These are phyloP conservation scores for Russula vinacea DNA, from an alignment of 768 basidiomycete species.

Conservation along the genomic window DNA sequence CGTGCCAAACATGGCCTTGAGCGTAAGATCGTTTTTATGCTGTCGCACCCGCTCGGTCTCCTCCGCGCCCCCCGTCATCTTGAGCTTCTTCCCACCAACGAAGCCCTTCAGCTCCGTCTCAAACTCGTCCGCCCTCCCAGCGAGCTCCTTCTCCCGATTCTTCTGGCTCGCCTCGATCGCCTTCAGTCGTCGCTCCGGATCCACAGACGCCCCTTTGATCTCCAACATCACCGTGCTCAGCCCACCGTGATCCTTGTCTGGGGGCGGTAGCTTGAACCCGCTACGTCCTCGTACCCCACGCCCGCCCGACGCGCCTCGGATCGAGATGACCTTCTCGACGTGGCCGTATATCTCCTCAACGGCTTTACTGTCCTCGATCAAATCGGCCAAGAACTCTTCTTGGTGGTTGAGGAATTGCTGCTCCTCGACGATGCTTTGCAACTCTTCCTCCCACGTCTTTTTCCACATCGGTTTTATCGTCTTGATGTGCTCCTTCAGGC, in stretches of 20 bases:
- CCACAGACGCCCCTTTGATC: constrained; percentile 76
- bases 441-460: constrained; percentile 96
- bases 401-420: constrained; percentile 93
- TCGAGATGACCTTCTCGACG: constrained; percentile 82
- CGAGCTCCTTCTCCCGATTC: constrained; percentile 71
- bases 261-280: constrained; percentile 55
- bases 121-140: constrained; percentile 74
- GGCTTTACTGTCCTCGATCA: constrained; percentile 92
- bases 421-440: constrained; percentile 96
- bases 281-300: constrained; percentile 37
- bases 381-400: constrained; percentile 83
- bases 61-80: constrained; percentile 93
- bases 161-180: constrained; percentile 90
- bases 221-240: constrained; percentile 84
- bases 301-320: constrained; percentile 52
- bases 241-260: constrained; percentile 65
- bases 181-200: constrained; percentile 81
- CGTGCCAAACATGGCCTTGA: constrained; percentile 84
- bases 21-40: constrained; percentile 74
- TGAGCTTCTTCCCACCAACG: constrained; percentile 82
- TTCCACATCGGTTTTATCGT: constrained; percentile 96
- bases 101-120: constrained; percentile 82
- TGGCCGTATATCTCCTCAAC: constrained; percentile 82
- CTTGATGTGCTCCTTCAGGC: constrained; percentile 78
- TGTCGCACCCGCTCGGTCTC: constrained; percentile 86